Conservation (phyloP, 345 rosid species). For the Hypericum perforatum region DNA sequence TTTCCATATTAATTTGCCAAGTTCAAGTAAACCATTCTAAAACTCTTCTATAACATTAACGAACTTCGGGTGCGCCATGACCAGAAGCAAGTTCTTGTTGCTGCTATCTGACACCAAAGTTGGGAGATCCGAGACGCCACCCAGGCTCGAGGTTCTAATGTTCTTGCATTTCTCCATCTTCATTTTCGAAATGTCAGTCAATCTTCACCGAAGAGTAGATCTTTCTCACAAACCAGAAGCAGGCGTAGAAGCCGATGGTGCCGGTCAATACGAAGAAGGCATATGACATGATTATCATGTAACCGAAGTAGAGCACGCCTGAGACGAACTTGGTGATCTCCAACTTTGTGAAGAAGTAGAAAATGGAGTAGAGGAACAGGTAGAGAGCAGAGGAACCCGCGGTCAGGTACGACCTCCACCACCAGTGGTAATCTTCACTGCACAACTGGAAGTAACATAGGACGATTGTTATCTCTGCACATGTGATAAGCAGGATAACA, state of each 20-base stretch:
- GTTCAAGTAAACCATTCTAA: too few species aligned
- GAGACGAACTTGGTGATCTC: conserved; percentile 88
- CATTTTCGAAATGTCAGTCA: conserved; percentile 37
- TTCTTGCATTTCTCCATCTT: conserved; percentile 6
- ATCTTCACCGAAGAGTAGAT: conserved; percentile 93
- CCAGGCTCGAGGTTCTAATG: not conserved
- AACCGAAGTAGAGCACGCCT: conserved; percentile 84
- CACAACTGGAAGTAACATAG: conserved; percentile 98
- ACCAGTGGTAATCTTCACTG: conserved; percentile 95
- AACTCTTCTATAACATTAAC: too few species aligned
- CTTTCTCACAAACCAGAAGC: conserved; percentile 95
- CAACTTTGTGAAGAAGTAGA: conserved; percentile 93
- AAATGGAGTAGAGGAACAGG: conserved; percentile 88
- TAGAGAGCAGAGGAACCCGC: conserved; percentile 93
- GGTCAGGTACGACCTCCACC: conserved; percentile 97
- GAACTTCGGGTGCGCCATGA: too few species aligned
- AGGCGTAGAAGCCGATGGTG: conserved; percentile 88
- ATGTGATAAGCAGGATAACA: conserved; percentile 69
- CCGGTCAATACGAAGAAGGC: conserved; percentile 93
- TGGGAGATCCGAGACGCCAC: too few species aligned
- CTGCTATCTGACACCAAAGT: too few species aligned
- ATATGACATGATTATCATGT: conserved; percentile 79
- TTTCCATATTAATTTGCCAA: too few species aligned
- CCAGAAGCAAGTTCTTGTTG: too few species aligned
- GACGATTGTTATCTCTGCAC: conserved; percentile 89